phyloP scores from a whole-genome alignment of 78 protist genomes.

The Isochrysis galbana region DNA sequence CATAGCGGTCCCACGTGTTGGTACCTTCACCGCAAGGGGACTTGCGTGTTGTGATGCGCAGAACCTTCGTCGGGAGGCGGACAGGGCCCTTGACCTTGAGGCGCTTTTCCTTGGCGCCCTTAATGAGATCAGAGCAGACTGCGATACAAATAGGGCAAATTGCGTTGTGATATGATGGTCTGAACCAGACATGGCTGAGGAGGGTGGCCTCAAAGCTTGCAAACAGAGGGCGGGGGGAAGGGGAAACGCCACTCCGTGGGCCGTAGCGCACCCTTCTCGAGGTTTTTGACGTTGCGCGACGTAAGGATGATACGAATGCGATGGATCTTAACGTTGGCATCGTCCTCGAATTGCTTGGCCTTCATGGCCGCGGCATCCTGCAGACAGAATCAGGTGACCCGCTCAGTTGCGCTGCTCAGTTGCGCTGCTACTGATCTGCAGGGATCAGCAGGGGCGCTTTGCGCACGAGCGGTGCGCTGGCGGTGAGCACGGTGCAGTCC shows the following conservation, averaged over 20 bases:
- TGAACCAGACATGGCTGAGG: too few species aligned
- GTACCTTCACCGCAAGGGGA: slow-evolving; percentile 99
- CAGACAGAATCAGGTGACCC: too few species aligned
- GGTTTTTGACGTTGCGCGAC: slow-evolving; percentile 83
- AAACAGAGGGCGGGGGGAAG: background rate
- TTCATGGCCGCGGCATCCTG: background rate
- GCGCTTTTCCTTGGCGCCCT: slow-evolving; percentile 84
- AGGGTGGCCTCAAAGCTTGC: too few species aligned
- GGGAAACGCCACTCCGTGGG: too few species aligned
- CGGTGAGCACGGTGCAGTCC: too few species aligned
- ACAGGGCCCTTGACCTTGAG: slow-evolving; percentile 97
- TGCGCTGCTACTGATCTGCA: too few species aligned
- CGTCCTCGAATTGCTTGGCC: slow-evolving; percentile 28
- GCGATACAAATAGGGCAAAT: background rate
- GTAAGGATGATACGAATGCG: slow-evolving; percentile 95
- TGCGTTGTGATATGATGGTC: too few species aligned
- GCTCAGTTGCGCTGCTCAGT: too few species aligned
- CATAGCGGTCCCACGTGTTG: slow-evolving; percentile 99
- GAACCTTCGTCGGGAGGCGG: slow-evolving; percentile 97
- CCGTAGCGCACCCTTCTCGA: slow-evolving; percentile 86
- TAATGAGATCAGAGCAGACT: slow-evolving; percentile 91
- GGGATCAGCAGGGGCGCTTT: too few species aligned
- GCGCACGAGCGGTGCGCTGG: too few species aligned
- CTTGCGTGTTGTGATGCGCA: slow-evolving; percentile 97
- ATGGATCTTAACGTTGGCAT: background rate